Base-by-base conservation (phyloP, 2,329 filamentous ascomycete species). In the Calycina herbarum region DNA sequence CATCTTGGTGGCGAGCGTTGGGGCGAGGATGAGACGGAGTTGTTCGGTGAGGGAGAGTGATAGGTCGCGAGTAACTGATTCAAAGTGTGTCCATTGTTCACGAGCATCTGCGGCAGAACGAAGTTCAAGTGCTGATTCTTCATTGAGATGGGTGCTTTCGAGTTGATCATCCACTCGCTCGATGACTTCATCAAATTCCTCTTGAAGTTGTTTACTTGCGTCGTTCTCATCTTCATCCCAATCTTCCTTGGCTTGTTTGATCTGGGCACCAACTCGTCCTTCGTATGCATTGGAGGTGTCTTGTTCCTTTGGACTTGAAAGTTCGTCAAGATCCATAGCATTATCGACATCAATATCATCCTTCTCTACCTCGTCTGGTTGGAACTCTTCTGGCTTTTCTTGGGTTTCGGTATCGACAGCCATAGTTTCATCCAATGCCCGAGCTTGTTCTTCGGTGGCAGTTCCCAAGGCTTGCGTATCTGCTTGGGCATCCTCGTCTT, bases 1-100 rank as follows among this genome's bases (percentile, higher is more conserved):
- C 68, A 99, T 91, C 76, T 98, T 99, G 45, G 95, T 98, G 1
- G 94, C 94, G 62, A 96, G 89, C 0, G 94, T 98, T 0, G 96
- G 95, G 0, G 92, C 92, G 48, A 99, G 89, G 73, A 99, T 98
- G 15, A 99, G 87, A 31, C 95, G 93, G 20, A 99, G 89, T 75
- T 98, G 95, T 70, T 97, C 95, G 0, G 94, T 97, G 15, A 99
- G 83, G 1, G 93, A 89, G 64, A 97, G 86, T 0, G 95, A 96
- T 64, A 97, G 89, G 59, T 90, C 85, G 70, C 95, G 93, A 0
- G 95, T 98, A 64, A 89, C 86, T 67, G 85, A 84, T 78, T 98
- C 94, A 79, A 96, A 95, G 65, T 89, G 84, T 10, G 88, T 85
- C 95, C 96, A 99, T 73, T 94, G 87, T 62, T 87, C 83, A 66